Evolutionary conservation across 768 basidiomycete species (phyloP).

Genomic region (Lactarius trivialis): DNA sequence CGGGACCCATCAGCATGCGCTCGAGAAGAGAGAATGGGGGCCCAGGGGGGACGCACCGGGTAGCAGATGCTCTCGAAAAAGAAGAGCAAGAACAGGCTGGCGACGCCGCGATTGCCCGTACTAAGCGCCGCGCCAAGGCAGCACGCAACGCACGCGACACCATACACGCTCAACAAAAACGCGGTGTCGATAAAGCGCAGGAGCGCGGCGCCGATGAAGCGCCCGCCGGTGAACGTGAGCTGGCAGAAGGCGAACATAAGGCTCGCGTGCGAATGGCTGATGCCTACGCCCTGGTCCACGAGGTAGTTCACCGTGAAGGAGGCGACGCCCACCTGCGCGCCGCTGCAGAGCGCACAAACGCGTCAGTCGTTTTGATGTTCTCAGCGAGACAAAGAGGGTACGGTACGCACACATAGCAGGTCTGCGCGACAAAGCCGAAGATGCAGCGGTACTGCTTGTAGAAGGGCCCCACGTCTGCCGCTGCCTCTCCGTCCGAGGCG

Average conservation of each 20-base stretch:
- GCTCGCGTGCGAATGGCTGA: conserved; percentile 47
- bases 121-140: conserved; percentile 44
- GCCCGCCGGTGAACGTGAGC: conserved; percentile 57
- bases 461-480: conserved; percentile 46
- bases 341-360: conserved; percentile 30
- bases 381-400: neutral
- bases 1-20: neutral
- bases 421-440: conserved; percentile 70
- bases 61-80: conserved; percentile 76
- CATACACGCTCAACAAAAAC: conserved; percentile 50
- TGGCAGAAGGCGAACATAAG: conserved; percentile 67
- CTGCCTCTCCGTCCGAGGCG: conserved; percentile 33
- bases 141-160: conserved; percentile 45
- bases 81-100: conserved; percentile 57
- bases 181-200: conserved; percentile 62
- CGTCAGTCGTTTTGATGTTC: neutral
- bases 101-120: conserved; percentile 49
- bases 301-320: conserved; percentile 66
- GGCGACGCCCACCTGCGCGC: conserved; percentile 62
- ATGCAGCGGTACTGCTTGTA: conserved; percentile 64
- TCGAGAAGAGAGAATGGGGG: neutral
- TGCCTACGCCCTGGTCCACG: conserved; percentile 52
- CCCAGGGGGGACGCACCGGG: conserved; percentile 37
- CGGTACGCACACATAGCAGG: conserved; percentile 48
- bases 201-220: conserved; percentile 56